Conservation (phyloP, 441 rosid genomes). For the Brassica hybrid region DNA sequence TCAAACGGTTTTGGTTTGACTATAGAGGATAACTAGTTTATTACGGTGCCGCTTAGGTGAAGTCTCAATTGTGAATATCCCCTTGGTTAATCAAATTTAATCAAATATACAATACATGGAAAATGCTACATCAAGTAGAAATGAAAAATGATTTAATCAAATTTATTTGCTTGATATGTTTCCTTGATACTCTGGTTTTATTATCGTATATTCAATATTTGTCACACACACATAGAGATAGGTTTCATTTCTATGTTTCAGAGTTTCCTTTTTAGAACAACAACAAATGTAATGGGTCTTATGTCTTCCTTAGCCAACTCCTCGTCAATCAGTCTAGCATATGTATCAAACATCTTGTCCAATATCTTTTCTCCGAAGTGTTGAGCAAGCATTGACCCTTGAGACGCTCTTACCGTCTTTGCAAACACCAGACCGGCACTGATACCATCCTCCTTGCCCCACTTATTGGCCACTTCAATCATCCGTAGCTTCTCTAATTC, state of each 20-base stretch:
- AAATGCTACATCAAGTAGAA: background rate
- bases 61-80: background rate
- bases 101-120: background rate
- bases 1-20: background rate
- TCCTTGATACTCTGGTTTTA: no score
- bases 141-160: background rate
- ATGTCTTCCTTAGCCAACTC: slow-evolving; percentile 49
- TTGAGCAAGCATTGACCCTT: no score
- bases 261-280: slow-evolving; percentile 61
- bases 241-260: slow-evolving; percentile 31
- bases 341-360: no score
- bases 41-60: background rate
- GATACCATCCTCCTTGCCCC: slow-evolving; percentile 22
- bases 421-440: slow-evolving; percentile 24
- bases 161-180: background rate
- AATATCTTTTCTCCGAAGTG: no score
- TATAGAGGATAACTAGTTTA: background rate
- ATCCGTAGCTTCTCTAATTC: slow-evolving; percentile 51
- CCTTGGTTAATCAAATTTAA: background rate
- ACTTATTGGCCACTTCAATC: slow-evolving; percentile 49
- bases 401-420: no score
- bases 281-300: slow-evolving; percentile 59
- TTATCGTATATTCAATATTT: no score
- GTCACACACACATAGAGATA: no score
- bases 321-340: no score